Base-by-base conservation (phyloP, 768 basidiomycete species). In the Boletus tylopilopsis region DNA sequence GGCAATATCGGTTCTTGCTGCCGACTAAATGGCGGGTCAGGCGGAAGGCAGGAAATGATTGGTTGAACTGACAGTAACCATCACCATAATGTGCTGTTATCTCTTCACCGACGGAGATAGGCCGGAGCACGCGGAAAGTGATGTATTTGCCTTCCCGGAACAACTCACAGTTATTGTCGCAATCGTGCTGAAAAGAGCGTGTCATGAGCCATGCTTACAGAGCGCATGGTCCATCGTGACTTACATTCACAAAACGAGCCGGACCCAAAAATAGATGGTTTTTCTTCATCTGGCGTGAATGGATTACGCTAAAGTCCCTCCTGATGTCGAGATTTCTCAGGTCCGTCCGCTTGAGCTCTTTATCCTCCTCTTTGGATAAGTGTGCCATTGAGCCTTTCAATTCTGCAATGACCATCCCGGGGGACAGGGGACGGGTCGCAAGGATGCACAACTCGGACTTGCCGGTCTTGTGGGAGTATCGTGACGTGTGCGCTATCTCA, bases 371-470 rank as follows among this genome's bases (percentile, higher is more conserved):
- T 45, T 87, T 85, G 16, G 88, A 87, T 38, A 93, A 71, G 64
- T 91, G 83, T 16, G 91, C 90, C 87, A 93, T 88, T 10, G 90
- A 92, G 30, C 90, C 90, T 66, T 92, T 91, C 42, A 93, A 76
- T 63, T 93, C 90, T n/a, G 79, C 81, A 53, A 93, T 84, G 54
- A 90, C 87, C 45, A 77, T 69, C 51, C 89, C 87, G 19, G 83
- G 77, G 22, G 73, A 70, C 24, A 92, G 75, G 34, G 76, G 68
- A 22, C 85, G 84, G 18, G 90, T 92, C 25, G 90, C 90, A 43
- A 92, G 76, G 44, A 92, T 91, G 59, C 91, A 93, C 13, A 93
- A 70, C 64, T 93, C 90, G 25, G 88, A 88, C 70, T 93, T 93
- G 58, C 90, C 91, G 25, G 90, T 93, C 51, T 79, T 80, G 69